Percentiles rank a stretch among this genome's conserved stretches.
Conservation (phyloP, 2,329 filamentous ascomycete species). For the Apiospora arundinis region DNA sequence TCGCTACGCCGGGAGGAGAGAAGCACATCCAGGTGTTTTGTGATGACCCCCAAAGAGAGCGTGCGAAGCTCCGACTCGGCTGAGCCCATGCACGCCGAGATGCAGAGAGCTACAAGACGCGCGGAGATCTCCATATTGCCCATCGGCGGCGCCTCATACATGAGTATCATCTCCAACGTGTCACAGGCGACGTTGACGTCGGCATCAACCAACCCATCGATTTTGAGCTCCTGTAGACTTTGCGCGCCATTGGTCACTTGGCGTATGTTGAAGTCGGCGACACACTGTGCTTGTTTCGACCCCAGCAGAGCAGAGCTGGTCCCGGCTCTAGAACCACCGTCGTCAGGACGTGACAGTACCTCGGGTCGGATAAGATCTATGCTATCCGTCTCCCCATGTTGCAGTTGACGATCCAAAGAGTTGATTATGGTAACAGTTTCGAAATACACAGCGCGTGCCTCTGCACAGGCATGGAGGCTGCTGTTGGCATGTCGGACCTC, state of each 20-base stretch:
- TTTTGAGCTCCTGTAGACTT: slow-evolving; percentile 36
- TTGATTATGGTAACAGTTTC: slow-evolving; percentile 40
- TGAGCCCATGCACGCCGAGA: slow-evolving; percentile 46
- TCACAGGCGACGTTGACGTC: slow-evolving; percentile 50
- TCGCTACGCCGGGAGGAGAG: slow-evolving; percentile 27
- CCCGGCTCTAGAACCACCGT: not conserved
- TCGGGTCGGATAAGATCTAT: not conserved
- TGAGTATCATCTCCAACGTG: slow-evolving; percentile 47
- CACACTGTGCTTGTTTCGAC: slow-evolving; percentile 24
- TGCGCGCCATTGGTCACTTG: slow-evolving; percentile 23
- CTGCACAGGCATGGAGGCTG: slow-evolving; percentile 33
- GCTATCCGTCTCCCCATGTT: not conserved
- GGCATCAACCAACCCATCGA: slow-evolving; percentile 45
- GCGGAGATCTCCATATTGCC: slow-evolving; percentile 7
- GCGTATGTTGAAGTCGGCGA: slow-evolving; percentile 16
- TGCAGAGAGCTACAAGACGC: slow-evolving; percentile 50
- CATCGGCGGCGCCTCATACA: slow-evolving; percentile 31
- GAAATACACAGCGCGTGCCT: slow-evolving; percentile 40
- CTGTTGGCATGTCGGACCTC: slow-evolving; percentile 28
- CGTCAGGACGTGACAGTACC: not conserved
- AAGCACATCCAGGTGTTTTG: slow-evolving; percentile 48
- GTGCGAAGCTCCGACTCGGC: slow-evolving; percentile 53
- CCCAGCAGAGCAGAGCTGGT: slow-evolving; percentile 11
- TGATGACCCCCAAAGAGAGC: slow-evolving; percentile 54
- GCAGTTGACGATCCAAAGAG: not conserved